Percentiles rank a stretch among this genome's conserved stretches.
These are phyloP conservation scores for Phytophthora citrophthora DNA, from an alignment of 352 stramenopile genomes.

Conservation along the genomic window DNA sequence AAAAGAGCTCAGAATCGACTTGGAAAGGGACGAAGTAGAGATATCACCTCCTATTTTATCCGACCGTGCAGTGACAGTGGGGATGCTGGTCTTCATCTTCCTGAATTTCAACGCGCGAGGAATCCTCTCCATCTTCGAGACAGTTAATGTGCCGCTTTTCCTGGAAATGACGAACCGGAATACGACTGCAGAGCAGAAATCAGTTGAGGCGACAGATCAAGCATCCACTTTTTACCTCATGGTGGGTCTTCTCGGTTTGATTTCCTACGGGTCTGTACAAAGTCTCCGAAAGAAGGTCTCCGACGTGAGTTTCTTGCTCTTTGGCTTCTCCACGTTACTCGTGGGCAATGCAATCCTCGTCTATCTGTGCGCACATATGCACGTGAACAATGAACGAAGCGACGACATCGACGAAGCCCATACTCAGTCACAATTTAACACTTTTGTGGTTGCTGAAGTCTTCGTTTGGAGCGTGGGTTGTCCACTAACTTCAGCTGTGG, in stretches of 20 bases:
- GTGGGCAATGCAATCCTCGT: constrained; percentile 58
- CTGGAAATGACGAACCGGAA: constrained; percentile 46
- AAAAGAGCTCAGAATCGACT: constrained; percentile 10
- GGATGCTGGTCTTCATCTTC: constrained; percentile 68
- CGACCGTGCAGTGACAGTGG: constrained; percentile 41
- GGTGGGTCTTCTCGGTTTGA: constrained; percentile 57
- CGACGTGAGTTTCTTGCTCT: constrained; percentile 51
- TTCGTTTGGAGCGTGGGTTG: constrained; percentile 74
- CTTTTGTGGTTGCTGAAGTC: constrained; percentile 52
- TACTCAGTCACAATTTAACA: constrained; percentile 28
- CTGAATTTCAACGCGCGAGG: constrained; percentile 67
- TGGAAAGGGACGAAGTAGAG: constrained; percentile 1
- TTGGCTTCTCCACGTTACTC: constrained; percentile 55
- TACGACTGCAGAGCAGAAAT: constrained; percentile 27
- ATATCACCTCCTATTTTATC: constrained; percentile 24
- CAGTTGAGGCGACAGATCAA: constrained; percentile 30
- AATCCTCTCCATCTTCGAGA: constrained; percentile 77
- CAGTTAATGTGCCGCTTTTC: constrained; percentile 72
- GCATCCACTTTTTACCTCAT: constrained; percentile 60
- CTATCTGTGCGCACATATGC: constrained; percentile 28
- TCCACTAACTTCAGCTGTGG: constrained; percentile 57
- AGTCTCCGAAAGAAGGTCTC: constrained; percentile 40
- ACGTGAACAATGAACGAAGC: constrained; percentile 12
- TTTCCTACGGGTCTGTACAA: constrained; percentile 52
- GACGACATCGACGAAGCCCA: constrained; percentile 13